phyloP scores from a whole-genome alignment of 345 rosid species.

The Eucalyptus microcorys region DNA sequence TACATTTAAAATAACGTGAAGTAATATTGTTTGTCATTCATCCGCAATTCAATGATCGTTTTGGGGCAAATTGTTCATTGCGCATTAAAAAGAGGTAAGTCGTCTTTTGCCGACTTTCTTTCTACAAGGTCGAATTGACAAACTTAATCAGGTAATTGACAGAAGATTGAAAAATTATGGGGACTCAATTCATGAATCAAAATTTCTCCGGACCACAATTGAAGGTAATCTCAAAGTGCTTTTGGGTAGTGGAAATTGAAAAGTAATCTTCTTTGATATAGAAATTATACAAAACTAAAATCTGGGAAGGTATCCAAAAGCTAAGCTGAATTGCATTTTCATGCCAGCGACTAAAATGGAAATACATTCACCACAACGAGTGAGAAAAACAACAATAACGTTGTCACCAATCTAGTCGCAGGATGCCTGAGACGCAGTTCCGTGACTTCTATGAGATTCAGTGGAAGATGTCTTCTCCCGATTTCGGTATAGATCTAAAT shows the following conservation, averaged over 20 bases:
- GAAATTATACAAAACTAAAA: neutral
- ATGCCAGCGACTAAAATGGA: neutral
- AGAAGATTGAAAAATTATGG: neutral
- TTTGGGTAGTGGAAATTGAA: neutral
- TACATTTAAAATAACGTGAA: too few relatives aligned
- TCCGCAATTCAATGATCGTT: rapidly evolving
- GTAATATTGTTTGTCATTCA: too few relatives aligned
- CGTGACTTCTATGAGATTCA: too few relatives aligned
- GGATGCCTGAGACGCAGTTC: too few relatives aligned
- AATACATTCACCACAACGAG: neutral
- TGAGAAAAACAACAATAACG: too few relatives aligned
- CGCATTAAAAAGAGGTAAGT: too few relatives aligned
- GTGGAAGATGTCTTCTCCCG: too few relatives aligned
- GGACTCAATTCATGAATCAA: neutral
- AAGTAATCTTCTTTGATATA: neutral
- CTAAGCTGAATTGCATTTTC: neutral
- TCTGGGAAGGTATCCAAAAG: neutral
- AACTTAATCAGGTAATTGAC: neutral
- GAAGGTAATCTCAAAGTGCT: neutral
- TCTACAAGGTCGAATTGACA: too few relatives aligned
- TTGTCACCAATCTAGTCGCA: too few relatives aligned
- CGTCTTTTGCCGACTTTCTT: too few relatives aligned
- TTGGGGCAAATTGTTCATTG: too few relatives aligned
- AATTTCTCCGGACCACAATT: neutral
- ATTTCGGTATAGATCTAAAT: too few relatives aligned